phyloP scores from a whole-genome alignment of 2,329 filamentous ascomycete genomes.

The Botrytis paeoniae region DNA sequence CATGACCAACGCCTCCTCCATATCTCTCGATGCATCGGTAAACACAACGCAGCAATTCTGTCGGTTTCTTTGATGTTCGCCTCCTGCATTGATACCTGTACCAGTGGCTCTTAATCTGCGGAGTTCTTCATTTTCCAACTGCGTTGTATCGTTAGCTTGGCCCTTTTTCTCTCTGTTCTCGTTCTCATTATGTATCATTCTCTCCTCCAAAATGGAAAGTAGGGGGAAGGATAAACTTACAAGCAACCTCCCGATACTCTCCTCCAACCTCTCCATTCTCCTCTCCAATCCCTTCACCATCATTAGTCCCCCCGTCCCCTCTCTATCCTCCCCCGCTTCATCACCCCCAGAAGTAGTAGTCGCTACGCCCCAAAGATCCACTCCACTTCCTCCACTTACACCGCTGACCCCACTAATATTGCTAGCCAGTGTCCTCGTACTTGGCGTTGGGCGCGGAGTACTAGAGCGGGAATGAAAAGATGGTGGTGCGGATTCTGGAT shows the following conservation, averaged over 20 bases:
- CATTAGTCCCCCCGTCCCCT: constrained; percentile 23
- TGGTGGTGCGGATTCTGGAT: constrained; percentile 23
- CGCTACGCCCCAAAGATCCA: constrained; percentile 35
- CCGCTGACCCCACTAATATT: neutral
- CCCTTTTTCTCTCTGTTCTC: no score
- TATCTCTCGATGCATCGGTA: constrained; percentile 29
- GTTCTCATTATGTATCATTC: neutral
- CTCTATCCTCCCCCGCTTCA: constrained; percentile 15
- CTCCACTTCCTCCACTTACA: constrained; percentile 8
- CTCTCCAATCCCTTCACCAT: constrained; percentile 30
- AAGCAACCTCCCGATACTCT: constrained; percentile 31
- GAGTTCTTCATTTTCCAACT: constrained; percentile 15
- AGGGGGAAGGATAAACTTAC: constrained; percentile 16
- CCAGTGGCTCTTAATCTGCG: neutral
- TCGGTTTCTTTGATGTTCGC: neutral
- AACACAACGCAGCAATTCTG: constrained; percentile 34
- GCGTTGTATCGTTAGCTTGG: neutral
- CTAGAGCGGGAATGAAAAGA: constrained; percentile 17
- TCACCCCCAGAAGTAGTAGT: constrained; percentile 23
- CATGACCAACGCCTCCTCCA: constrained; percentile 19
- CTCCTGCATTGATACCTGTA: neutral
- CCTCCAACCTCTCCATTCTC: constrained; percentile 34
- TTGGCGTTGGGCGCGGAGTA: constrained; percentile 23
- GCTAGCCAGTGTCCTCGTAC: constrained; percentile 22
- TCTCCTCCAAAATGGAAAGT: neutral